Percentiles rank a stretch among this genome's conserved stretches.
Evolutionary conservation across 2,329 filamentous ascomycete genomes (phyloP).

Genomic region (Penicillium sp.): DNA sequence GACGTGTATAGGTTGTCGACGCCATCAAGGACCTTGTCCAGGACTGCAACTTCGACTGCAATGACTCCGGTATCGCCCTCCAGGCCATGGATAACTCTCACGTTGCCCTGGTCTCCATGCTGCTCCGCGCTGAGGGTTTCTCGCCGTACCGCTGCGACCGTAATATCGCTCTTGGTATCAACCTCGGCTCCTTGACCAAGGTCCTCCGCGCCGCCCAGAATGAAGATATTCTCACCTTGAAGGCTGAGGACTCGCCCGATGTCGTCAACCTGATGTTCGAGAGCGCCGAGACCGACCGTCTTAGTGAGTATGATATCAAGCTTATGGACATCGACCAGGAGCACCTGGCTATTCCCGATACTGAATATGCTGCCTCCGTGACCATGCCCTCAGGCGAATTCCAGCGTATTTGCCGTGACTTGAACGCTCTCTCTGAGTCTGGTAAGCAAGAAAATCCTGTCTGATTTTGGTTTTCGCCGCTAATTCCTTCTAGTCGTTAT

Average conservation of each 20-base stretch:
- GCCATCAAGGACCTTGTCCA: constrained; percentile 99
- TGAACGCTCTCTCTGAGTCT: constrained; percentile 90
- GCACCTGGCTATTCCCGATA: constrained; percentile 96
- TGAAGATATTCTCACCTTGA: constrained; percentile 92
- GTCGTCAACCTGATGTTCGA: constrained; percentile 95
- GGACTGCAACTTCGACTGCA: constrained; percentile 99
- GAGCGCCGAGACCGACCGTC: constrained; percentile 79
- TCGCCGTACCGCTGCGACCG: constrained; percentile 96
- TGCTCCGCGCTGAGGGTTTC: constrained; percentile 94
- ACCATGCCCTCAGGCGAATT: constrained; percentile 87
- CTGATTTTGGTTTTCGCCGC: neutral
- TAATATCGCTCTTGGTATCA: constrained; percentile 97
- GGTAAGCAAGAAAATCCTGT: constrained; percentile 58
- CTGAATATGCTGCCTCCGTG: constrained; percentile 93
- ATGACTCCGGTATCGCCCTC: constrained; percentile 96
- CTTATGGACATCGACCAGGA: constrained; percentile 99
- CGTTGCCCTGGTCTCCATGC: constrained; percentile 97
- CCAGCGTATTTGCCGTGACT: constrained; percentile 88
- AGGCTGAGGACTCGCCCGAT: constrained; percentile 95
- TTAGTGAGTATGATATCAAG: constrained; percentile 99
- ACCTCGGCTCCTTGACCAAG: constrained; percentile 94
- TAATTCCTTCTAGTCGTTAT: constrained; percentile 69
- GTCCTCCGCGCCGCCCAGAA: constrained; percentile 91
- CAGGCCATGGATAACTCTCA: constrained; percentile 99
- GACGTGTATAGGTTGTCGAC: constrained; percentile 73